Evolutionary conservation across 2,329 filamentous ascomycete species (phyloP), one percentile per base, ranked within the genome.

Genomic region (Calonectria crousiana): DNA sequence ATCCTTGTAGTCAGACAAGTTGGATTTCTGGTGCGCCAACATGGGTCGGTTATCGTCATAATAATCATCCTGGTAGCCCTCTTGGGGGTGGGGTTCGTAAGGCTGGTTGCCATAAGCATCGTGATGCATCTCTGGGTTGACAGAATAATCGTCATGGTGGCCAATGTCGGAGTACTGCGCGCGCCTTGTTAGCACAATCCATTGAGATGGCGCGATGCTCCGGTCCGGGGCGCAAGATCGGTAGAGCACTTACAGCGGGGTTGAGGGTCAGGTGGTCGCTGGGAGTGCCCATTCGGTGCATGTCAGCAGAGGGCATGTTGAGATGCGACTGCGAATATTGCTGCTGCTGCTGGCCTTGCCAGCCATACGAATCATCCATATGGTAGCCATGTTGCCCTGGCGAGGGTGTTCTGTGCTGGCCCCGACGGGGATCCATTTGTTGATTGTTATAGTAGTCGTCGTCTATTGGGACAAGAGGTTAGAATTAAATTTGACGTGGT

Each of bases 61-160:
- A 47, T 95, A 93, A 78, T 93, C 94, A 75, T 92, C 93, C 28
- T 88, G 87, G 77, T 93, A 92, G 30, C 91, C 90, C 18, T 92
- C 91, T 47, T 91, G 87, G 6, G 89, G 89, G 13, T 90, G 87
- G 16, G 95, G 94, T 77, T 95, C 91, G 84, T 98, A 98, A 1
- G 95, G 93, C 78, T 94, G 92, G 79, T 93, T 95, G 84, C 94
- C 96, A 87, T 98, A 98, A 70, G 92, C 91, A 84, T 98, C 95
- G 82, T 97, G 95, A 81, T 98, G 95, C 72, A 93, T 92, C 83
- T 97, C 93, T 13, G 96, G 95, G 81, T 95, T 92, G 74, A 98
- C 86, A 5, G 92, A 88, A 83, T 97, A 96, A 71, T 95, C 94
- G 72, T 69, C 67, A 74, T 90, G 89, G 14, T 84, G 83, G 67